Conservation (phyloP, 768 basidiomycete species). For the Lentinula sp. region DNA sequence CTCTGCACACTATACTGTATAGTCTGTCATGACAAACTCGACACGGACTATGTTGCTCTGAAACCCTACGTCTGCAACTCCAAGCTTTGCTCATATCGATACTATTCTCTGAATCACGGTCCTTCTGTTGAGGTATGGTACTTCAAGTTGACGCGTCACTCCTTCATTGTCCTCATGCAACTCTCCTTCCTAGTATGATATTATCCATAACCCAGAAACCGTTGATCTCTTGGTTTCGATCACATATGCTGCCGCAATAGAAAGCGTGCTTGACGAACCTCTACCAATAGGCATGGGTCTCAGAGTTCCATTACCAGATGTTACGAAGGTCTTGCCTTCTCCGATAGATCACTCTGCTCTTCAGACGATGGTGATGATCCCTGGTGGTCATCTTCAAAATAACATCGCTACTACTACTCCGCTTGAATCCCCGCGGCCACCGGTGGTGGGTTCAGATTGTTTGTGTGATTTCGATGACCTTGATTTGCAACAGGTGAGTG, state of each 20-base stretch:
- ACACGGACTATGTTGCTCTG: constrained; percentile 48
- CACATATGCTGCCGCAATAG: constrained; percentile 49
- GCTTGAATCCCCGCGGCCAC: constrained; percentile 2
- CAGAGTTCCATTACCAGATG: constrained; percentile 38
- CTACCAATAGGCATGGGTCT: constrained; percentile 57
- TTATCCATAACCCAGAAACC: constrained; percentile 52
- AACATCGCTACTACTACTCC: not conserved
- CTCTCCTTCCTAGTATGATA: constrained; percentile 49
- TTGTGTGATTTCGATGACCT: constrained; percentile 51
- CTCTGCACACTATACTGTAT: constrained; percentile 66
- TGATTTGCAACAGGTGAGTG: constrained; percentile 24
- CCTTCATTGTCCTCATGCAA: not conserved
- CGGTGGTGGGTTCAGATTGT: constrained; percentile 24
- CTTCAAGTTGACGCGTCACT: not conserved
- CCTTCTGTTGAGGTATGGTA: constrained; percentile 58
- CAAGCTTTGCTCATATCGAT: constrained; percentile 64
- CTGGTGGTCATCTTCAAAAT: not conserved
- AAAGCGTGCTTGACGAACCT: constrained; percentile 48
- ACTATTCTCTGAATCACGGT: constrained; percentile 58
- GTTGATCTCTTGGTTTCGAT: constrained; percentile 69
- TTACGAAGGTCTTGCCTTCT: constrained; percentile 1
- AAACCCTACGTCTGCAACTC: constrained; percentile 71
- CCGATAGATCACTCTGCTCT: not conserved
- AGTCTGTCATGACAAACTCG: constrained; percentile 63
- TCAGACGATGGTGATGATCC: not conserved